Conservation (phyloP, 805 yeast species). For the Naumovozyma castellii region DNA sequence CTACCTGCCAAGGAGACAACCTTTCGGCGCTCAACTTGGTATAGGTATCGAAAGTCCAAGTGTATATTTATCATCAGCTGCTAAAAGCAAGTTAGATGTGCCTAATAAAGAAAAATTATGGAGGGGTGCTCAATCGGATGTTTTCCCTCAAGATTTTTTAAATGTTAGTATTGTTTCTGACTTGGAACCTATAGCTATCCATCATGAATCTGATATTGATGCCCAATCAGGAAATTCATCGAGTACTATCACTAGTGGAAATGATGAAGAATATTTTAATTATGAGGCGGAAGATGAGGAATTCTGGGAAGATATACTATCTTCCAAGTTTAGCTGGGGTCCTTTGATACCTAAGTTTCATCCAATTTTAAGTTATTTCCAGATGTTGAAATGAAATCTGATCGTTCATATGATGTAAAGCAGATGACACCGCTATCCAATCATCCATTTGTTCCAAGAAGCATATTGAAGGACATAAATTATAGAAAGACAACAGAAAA, state of each 20-base stretch:
- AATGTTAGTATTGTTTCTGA: constrained; percentile 2
- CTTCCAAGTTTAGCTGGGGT: constrained; percentile 13
- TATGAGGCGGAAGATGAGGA: constrained; percentile 4
- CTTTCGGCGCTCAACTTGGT: constrained; percentile 19
- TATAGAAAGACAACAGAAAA: background rate
- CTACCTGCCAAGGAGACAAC: constrained; percentile 12
- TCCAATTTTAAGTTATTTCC: constrained; percentile 14
- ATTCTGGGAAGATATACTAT: constrained; percentile 9
- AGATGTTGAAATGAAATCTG: constrained; percentile 9
- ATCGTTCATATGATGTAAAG: constrained; percentile 11
- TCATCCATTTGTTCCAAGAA: constrained; percentile 18
- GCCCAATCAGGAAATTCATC: background rate
- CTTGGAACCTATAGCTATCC: background rate
- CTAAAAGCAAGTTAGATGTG: background rate
- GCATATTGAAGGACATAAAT: constrained; percentile 4
- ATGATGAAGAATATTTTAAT: background rate
- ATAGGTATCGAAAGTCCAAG: constrained; percentile 15
- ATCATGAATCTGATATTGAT: background rate
- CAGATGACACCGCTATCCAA: constrained; percentile 7
- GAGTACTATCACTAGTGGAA: background rate
- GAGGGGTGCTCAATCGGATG: constrained; percentile 6
- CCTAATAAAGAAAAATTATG: constrained; percentile 4
- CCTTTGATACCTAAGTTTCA: constrained; percentile 10
- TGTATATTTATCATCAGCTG: constrained; percentile 6
- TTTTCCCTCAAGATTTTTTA: background rate